Conservation (phyloP, 2,329 filamentous ascomycete species). For the Xylaria sp. region DNA sequence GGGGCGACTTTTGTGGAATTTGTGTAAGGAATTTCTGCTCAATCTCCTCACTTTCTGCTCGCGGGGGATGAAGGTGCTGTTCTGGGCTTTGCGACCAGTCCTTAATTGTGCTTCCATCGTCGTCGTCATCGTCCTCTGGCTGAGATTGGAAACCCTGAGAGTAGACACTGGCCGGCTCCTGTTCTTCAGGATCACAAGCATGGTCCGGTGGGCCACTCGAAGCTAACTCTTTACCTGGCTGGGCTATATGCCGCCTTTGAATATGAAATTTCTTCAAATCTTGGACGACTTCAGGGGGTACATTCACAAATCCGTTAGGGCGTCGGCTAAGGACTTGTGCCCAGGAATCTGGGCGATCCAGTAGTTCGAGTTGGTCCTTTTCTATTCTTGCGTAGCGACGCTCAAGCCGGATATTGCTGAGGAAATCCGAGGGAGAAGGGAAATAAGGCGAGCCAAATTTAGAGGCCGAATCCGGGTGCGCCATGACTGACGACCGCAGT, state of each 20-base stretch:
- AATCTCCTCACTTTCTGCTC: not conserved
- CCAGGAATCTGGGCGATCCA: conserved; percentile 49
- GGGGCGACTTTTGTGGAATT: conserved; percentile 27
- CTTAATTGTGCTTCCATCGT: not conserved
- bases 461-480: conserved; percentile 2
- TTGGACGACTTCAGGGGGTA: conserved; percentile 39
- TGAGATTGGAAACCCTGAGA: conserved; percentile 2
- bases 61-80: conserved; percentile 8
- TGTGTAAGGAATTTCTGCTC: conserved; percentile 32
- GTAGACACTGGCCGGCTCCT: conserved; percentile 4
- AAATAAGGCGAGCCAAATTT: conserved; percentile 13
- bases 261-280: conserved; percentile 29
- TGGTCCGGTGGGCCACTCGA: not conserved
- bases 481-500: conserved; percentile 17
- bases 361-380: conserved; percentile 50
- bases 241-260: conserved; percentile 14
- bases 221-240: conserved; percentile 2
- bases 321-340: conserved; percentile 26
- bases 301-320: conserved; percentile 33
- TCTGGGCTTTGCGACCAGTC: conserved; percentile 21
- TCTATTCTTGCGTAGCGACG: conserved; percentile 49
- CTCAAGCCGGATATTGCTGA: conserved; percentile 41
- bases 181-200: conserved; percentile 1
- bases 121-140: conserved; percentile 2
- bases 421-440: conserved; percentile 25